Conservation (phyloP, 805 yeast species). For the Kockiozyma suomiensis region DNA sequence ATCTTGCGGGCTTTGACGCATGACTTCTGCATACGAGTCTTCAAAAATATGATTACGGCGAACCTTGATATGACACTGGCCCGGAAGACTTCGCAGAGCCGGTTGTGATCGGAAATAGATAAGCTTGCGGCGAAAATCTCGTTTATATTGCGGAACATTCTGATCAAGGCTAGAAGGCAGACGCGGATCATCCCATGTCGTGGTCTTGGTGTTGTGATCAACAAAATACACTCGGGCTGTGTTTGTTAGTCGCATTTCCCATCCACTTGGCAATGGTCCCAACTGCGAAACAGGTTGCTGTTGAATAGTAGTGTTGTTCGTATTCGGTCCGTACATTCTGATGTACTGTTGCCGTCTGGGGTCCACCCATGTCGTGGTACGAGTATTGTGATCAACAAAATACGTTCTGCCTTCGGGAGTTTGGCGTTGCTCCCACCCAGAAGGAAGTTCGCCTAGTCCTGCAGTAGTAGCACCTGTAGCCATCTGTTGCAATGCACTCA, state of each 20-base stretch:
- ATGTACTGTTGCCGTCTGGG: conserved; percentile 99
- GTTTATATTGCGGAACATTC: conserved; percentile 98
- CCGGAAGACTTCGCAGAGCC: conserved; percentile 93
- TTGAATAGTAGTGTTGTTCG: conserved; percentile 80
- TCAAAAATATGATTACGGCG: conserved; percentile 95
- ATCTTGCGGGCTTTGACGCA: conserved; percentile 99
- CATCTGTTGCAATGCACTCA: conserved; percentile 49
- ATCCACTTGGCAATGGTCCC: conserved; percentile 97
- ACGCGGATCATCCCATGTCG: conserved; percentile 99
- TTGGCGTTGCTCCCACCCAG: conserved; percentile 98
- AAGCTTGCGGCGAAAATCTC: conserved; percentile 97
- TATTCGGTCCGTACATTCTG: conserved; percentile 74
- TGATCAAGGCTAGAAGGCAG: conserved; percentile 96
- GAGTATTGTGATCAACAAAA: conserved; percentile 98
- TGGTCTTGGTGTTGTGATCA: conserved; percentile 98
- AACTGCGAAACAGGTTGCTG: conserved; percentile 97
- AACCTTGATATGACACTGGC: conserved; percentile 97
- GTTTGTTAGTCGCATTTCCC: conserved; percentile 99
- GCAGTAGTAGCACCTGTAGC: conserved; percentile 88
- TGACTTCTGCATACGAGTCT: conserved; percentile 96
- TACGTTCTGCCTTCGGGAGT: conserved; percentile 98
- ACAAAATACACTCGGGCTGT: conserved; percentile 98
- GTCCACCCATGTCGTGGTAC: conserved; percentile 99
- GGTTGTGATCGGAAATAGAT: conserved; percentile 98
- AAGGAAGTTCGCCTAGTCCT: conserved; percentile 94